These are phyloP conservation scores for Drechslerella dactyloides DNA, from an alignment of 2,329 filamentous ascomycete species.

Conservation along the genomic window DNA sequence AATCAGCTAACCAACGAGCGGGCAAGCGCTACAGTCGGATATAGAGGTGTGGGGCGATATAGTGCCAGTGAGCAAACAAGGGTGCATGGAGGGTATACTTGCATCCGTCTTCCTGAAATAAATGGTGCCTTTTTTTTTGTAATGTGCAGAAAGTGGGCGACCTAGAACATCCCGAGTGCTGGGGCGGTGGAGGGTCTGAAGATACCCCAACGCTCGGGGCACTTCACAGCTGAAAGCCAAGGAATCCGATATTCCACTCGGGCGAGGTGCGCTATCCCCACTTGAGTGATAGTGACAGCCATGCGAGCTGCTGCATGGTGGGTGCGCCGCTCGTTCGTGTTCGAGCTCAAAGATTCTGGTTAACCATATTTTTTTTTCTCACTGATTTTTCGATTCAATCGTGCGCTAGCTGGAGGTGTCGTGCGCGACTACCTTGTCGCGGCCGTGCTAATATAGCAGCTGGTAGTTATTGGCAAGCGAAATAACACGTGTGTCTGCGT, in stretches of 20 bases:
- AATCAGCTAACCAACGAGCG: conserved; percentile 8
- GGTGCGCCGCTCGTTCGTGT: conserved; percentile 2
- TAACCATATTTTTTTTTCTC: conserved; percentile 8
- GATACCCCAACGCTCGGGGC: not conserved
- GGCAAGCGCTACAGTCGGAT: conserved; percentile 9
- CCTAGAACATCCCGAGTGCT: not conserved
- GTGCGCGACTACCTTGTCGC: not conserved
- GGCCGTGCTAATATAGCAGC: not conserved
- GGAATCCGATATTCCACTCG: conserved; percentile 17
- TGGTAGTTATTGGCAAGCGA: not conserved
- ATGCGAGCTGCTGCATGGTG: conserved; percentile 36
- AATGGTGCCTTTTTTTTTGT: not conserved
- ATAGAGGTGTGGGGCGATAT: no score
- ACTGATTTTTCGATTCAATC: not conserved
- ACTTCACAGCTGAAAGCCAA: conserved; percentile 4
- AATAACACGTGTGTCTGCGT: conserved; percentile 13
- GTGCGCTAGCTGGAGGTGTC: not conserved
- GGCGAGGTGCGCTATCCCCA: conserved; percentile 29
- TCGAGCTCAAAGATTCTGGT: not conserved
- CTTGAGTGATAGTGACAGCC: conserved; percentile 25
- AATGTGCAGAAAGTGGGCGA: not conserved
- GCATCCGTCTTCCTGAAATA: not conserved
- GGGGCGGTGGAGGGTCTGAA: not conserved
- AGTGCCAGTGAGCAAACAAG: no score
- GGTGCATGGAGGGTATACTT: no score